These are phyloP conservation scores for Colletotrichum lentis DNA, from an alignment of 2,329 filamentous ascomycete genomes.

Conservation along the genomic window DNA sequence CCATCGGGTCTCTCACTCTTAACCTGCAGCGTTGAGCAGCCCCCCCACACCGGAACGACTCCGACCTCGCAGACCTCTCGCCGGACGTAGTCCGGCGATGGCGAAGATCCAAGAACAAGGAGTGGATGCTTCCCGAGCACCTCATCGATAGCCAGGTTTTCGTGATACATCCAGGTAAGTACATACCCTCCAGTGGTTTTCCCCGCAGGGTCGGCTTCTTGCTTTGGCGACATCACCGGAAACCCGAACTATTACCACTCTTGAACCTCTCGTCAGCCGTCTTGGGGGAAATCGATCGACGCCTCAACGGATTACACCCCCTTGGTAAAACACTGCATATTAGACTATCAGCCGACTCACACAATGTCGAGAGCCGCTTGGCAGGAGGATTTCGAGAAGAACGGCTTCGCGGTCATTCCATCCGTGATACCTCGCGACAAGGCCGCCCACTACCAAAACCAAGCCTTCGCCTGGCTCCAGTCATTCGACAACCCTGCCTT, in stretches of 20 bases:
- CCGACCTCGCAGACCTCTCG: constrained; percentile 1
- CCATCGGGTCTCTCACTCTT: not conserved
- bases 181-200: not conserved
- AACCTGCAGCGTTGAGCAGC: not conserved
- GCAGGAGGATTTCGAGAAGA: constrained; percentile 45
- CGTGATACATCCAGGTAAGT: constrained; percentile 1
- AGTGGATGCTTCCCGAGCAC: constrained; percentile 10
- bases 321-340: not conserved
- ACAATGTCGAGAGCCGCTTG: constrained; percentile 41
- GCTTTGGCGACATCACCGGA: not conserved
- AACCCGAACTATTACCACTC: too few species aligned
- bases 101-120: not conserved
- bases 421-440: constrained; percentile 53
- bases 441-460: constrained; percentile 47
- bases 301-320: not conserved
- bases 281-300: not conserved
- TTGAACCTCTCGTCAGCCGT: too few species aligned
- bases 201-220: not conserved
- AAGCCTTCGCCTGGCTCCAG: constrained; percentile 40
- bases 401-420: constrained; percentile 58
- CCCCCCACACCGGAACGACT: not conserved
- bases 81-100: constrained; percentile 2
- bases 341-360: not conserved
- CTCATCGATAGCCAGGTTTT: not conserved
- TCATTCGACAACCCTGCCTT: constrained; percentile 40